These are phyloP conservation scores for Isabelozyma gotoi DNA, from an alignment of 805 yeast genomes.

Conservation along the genomic window DNA sequence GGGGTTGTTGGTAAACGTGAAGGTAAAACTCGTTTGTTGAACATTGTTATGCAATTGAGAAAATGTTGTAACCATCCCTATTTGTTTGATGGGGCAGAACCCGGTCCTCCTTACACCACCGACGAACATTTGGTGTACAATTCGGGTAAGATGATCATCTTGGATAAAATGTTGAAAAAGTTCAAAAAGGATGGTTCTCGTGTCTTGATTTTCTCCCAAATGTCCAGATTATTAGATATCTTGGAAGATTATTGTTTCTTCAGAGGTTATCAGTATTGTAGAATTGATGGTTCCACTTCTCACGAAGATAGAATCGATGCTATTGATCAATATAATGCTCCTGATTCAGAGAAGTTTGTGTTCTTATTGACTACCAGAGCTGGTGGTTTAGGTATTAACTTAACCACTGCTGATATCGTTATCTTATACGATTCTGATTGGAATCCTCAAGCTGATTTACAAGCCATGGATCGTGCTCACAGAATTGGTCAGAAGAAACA, in stretches of 20 bases:
- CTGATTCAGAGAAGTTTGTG: constrained; percentile 78
- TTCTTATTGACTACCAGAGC: constrained; percentile 92
- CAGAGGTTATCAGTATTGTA: constrained; percentile 80
- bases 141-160: constrained; percentile 85
- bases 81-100: constrained; percentile 98
- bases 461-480: constrained; percentile 98
- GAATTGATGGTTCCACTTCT: constrained; percentile 91
- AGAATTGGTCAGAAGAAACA: constrained; percentile 97
- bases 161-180: constrained; percentile 78
- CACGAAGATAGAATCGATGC: constrained; percentile 92
- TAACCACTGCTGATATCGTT: constrained; percentile 90
- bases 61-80: constrained; percentile 98
- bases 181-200: constrained; percentile 78
- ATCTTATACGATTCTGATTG: constrained; percentile 90
- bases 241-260: constrained; percentile 89
- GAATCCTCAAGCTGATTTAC: constrained; percentile 98
- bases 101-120: constrained; percentile 96
- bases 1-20: constrained; percentile 95
- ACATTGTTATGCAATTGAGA: constrained; percentile 94
- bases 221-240: constrained; percentile 87
- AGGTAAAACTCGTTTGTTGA: constrained; percentile 84
- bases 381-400: constrained; percentile 93
- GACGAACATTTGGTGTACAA: constrained; percentile 92
- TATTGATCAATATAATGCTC: constrained; percentile 86
- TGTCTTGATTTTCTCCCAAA: constrained; percentile 88